phyloP scores from a whole-genome alignment of 2,329 filamentous ascomycete genomes.

The Pseudogymnoascus sp. region DNA sequence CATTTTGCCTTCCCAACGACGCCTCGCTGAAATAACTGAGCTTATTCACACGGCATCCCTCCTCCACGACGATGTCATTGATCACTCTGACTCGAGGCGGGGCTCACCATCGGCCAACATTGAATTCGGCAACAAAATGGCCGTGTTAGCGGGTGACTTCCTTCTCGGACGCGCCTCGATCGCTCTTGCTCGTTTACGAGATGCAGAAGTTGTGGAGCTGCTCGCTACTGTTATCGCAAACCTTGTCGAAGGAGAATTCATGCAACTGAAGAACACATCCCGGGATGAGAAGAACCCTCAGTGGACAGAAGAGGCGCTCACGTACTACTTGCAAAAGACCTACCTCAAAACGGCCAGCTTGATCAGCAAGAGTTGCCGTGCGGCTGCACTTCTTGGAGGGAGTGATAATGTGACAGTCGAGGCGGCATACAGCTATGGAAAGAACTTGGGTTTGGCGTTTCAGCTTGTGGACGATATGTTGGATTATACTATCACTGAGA shows the following conservation, averaged over 20 bases:
- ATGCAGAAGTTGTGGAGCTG: constrained; percentile 91
- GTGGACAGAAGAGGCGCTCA: constrained; percentile 82
- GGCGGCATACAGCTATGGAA: constrained; percentile 83
- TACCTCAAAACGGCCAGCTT: constrained; percentile 94
- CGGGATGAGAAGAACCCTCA: constrained; percentile 74
- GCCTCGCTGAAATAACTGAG: constrained; percentile 93
- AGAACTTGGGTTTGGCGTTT: constrained; percentile 89
- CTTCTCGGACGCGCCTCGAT: constrained; percentile 88
- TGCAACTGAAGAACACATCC: constrained; percentile 97
- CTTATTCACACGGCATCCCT: constrained; percentile 95
- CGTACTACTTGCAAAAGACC: constrained; percentile 96
- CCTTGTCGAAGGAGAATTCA: constrained; percentile 96
- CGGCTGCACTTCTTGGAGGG: constrained; percentile 76
- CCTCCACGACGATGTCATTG: constrained; percentile 96
- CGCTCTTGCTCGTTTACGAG: constrained; percentile 77
- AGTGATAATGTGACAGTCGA: constrained; percentile 73
- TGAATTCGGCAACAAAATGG: constrained; percentile 99
- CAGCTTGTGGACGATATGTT: constrained; percentile 97
- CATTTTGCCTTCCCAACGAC: constrained; percentile 86
- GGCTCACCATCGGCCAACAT: constrained; percentile 83
- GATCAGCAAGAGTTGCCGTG: constrained; percentile 92
- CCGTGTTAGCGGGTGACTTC: constrained; percentile 94
- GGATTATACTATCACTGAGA: constrained; percentile 81
- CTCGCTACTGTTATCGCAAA: constrained; percentile 96
- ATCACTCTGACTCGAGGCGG: constrained; percentile 78